Evolutionary conservation across 495 filamentous ascomycete genomes (phyloP), one percentile per base, ranked within the genome.

Genomic region (Clavariopsis aquatica): DNA sequence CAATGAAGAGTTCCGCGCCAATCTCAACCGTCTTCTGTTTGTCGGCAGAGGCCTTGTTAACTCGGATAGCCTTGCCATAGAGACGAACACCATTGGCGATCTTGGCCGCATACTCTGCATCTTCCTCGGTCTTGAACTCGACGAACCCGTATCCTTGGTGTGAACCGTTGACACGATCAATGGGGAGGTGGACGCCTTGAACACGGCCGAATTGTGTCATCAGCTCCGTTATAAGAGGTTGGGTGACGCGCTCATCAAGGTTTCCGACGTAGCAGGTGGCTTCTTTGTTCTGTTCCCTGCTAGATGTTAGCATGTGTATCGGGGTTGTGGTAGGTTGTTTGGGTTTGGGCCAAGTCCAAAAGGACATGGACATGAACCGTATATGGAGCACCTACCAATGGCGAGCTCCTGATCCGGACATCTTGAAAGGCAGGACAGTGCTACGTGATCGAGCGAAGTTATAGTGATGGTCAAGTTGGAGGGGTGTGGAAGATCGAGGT

Each of bases 131-230:
- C 70, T 91, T 93, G 74, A 97, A 98, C 74, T 98, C 94, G 73
- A 99, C 93, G 74, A 99, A 99, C 60, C 94, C 94, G 82, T 96
- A 99, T 57, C 95, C 95, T 79, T 98, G 94, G 76, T 99, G 94
- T 19, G 86, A 87, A 69, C 96, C 92, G 23, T 93, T 96, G 52
- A 99, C 94, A 72, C 94, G 89, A 73, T 99, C 94, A 80, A 96
- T 96, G 19, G 94, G 94, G 54, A 99, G 82, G 75, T 99, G 94
- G 52, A 99, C 93, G 75, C 97, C 97, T 71, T 95, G 90, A 70
- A 99, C 92, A 62, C 92, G 92, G 45, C 95, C 94, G 65, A 89
- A 91, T 80, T 99, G 94, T 41, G 96, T 84, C 93, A 98, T 97
- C 69, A 99, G 83, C 81, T 98, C 94, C 87, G 91, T 96, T 70